Conservation (phyloP, 306 rosid species). For the Mucuna pruriens region DNA sequence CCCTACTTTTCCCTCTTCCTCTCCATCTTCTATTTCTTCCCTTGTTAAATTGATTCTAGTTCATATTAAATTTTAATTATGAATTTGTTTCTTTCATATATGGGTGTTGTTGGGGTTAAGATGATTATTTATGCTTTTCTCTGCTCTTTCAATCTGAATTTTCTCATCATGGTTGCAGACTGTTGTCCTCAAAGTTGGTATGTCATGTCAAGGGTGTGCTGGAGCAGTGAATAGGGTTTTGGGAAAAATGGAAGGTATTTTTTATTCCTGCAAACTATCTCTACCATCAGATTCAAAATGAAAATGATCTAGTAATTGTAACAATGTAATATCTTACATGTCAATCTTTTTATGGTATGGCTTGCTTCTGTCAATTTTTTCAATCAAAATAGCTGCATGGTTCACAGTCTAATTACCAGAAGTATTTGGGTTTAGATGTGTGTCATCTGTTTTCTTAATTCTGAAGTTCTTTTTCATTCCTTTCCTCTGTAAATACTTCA, state of each 20-base stretch:
- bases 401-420: neutral
- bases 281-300: neutral
- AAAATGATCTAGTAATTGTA: constrained; percentile 9
- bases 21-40: neutral
- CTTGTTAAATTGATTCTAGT: neutral
- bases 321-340: neutral
- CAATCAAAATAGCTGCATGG: neutral
- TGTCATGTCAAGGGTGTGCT: constrained; percentile 91
- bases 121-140: neutral
- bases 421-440: neutral
- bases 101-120: neutral
- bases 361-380: neutral
- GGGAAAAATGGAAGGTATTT: constrained; percentile 86
- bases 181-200: constrained; percentile 85
- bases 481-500: neutral
- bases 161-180: constrained; percentile 60
- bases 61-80: neutral
- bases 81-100: neutral
- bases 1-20: neutral
- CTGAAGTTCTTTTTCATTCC: neutral
- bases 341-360: neutral
- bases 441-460: neutral
- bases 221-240: constrained; percentile 95
- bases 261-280: neutral
- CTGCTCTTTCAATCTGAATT: neutral